Conservation (phyloP, 768 basidiomycete species). For the Collybia mongolica region DNA sequence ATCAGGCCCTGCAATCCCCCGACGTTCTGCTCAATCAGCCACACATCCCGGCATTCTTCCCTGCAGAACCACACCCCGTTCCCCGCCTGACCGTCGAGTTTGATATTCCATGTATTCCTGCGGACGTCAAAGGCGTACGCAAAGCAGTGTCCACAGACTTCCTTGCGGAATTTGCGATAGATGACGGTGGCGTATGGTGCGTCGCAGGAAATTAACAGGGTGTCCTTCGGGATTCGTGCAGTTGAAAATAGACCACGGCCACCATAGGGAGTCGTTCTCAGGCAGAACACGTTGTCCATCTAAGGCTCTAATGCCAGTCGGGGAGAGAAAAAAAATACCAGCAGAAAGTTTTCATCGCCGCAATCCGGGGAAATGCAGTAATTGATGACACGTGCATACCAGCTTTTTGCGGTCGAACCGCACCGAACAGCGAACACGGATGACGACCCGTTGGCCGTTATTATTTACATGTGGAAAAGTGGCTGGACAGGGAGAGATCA, state of each 20-base stretch:
- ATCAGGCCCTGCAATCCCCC: constrained; percentile 29
- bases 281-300: constrained; percentile 10
- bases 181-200: constrained; percentile 58
- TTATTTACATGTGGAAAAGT: no score
- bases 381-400: no score
- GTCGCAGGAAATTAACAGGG: constrained; percentile 40
- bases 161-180: constrained; percentile 61
- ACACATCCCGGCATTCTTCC: constrained; percentile 41
- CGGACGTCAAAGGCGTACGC: constrained; percentile 54
- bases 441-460: no score
- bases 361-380: no score
- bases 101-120: constrained; percentile 45
- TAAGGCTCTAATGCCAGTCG: no score
- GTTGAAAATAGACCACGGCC: constrained; percentile 55
- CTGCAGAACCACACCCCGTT: constrained; percentile 58
- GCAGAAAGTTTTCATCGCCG: no score
- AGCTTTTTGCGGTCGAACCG: no score
- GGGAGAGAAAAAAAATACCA: no score
- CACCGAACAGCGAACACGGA: no score
- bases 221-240: constrained; percentile 37
- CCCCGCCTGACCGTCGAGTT: constrained; percentile 20
- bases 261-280: constrained; percentile 38
- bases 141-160: constrained; percentile 67
- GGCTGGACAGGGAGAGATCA: no score
- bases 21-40: constrained; percentile 34